Evolutionary conservation across 148 eudicot species (phyloP), one percentile per base, ranked within the genome.

Genomic region (Salicornia ramosissima): DNA sequence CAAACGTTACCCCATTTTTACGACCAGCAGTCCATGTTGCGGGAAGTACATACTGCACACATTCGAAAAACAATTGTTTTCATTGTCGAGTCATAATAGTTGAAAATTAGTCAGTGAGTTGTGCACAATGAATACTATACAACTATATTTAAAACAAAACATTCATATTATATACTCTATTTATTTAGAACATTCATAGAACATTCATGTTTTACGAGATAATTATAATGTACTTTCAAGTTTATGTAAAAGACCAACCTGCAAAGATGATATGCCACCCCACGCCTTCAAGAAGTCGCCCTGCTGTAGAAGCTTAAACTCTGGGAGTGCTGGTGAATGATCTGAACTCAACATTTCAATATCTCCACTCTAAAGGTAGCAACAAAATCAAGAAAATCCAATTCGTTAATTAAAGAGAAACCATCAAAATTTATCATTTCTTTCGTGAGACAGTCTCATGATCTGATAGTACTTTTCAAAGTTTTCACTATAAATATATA

Each of bases 251-350:
- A 25, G 46, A 79, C 86, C 12, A 26, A 93, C 98, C 92, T 93
- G 99, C 84, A 94, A 78, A 77, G 97, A 88, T 59, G 99, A 91
- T 76, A 94, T 81, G 53, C 99, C 97, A 64, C 99, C 99, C 99
- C 99, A 94, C 57, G 99, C 96, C 77, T 83, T 86, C 75, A 94
- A 83, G 79, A 94, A 94, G 72, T 94, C 90, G 63, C 99, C 99
- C 42, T 83, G 87, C 36, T 81, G 67, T 54, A 90, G 65, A 69
- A 83, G 93, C 67, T 94, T 94, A 72, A 88, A 90, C 58, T 87
- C 87, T 40, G 96, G 93, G 28, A 65, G 83, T 11, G 96, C 69
- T 2, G 97, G 99, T 34, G 99, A 94, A 81, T 94, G 99, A 75
- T 94, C 99, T 54, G 99, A 94, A 83, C 97, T 91, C 75, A 94